Conservation (phyloP, 1,284 basidiomycete genomes). For the Puccinia triticina region DNA sequence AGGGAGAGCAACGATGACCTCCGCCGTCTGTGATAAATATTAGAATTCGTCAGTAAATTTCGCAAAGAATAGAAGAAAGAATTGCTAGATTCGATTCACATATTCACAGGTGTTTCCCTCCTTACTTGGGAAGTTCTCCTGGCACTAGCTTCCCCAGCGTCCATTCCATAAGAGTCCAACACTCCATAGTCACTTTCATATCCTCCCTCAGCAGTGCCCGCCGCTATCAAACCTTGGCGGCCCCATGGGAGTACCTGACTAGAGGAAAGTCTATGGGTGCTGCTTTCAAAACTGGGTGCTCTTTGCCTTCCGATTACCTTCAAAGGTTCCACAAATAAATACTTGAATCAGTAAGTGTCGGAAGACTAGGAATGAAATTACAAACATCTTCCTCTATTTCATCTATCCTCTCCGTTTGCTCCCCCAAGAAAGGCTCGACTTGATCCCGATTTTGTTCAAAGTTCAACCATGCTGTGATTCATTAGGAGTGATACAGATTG, state of each 20-base stretch:
- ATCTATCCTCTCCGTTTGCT: slow-evolving; percentile 33
- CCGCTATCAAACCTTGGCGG: neutral
- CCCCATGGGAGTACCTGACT: slow-evolving; percentile 45
- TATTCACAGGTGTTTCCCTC: slow-evolving; percentile 46
- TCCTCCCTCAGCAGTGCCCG: neutral
- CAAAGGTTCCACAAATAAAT: neutral
- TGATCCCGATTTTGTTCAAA: slow-evolving; percentile 24
- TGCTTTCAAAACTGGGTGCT: slow-evolving; percentile 44
- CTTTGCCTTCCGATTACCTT: slow-evolving; percentile 49
- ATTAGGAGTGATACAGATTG: neutral
- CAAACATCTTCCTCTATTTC: slow-evolving; percentile 43
- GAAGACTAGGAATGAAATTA: neutral
- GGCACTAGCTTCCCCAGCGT: slow-evolving; percentile 7
- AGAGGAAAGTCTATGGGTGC: slow-evolving; percentile 7
- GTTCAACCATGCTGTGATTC: slow-evolving; percentile 22
- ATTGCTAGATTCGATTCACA: slow-evolving; percentile 2
- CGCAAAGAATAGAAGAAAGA: neutral
- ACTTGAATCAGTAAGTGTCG: neutral
- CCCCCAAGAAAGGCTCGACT: neutral
- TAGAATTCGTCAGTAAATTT: neutral
- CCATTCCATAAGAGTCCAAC: slow-evolving; percentile 18
- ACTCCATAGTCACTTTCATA: slow-evolving; percentile 30
- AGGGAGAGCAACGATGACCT: slow-evolving; percentile 36
- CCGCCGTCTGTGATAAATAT: slow-evolving; percentile 22
- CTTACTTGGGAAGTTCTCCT: slow-evolving; percentile 27